Evolutionary conservation across 257 asterid genomes (phyloP).

Genomic region (Solanum sparsipilum): DNA sequence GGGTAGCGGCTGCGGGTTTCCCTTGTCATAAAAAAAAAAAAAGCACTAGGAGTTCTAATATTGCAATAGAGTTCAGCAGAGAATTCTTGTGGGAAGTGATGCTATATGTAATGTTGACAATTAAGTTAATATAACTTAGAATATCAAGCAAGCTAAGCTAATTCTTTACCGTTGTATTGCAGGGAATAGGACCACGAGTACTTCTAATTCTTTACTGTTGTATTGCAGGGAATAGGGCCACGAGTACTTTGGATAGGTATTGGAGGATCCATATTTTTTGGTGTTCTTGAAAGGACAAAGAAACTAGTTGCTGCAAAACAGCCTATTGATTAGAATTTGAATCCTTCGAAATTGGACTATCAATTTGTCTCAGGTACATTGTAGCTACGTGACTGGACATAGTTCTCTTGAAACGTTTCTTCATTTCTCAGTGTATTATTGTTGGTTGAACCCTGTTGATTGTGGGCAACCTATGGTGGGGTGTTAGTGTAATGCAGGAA

Average conservation of each 20-base stretch:
- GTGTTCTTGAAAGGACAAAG: conserved; percentile 54
- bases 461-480: not conserved
- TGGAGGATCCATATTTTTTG: conserved; percentile 59
- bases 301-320: conserved; percentile 25
- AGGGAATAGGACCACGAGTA: conserved; percentile 59
- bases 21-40: not conserved
- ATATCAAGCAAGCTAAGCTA: not conserved
- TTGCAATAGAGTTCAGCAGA: not conserved
- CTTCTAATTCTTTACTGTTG: not conserved
- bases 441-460: not conserved
- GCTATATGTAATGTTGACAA: not conserved
- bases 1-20: too few relatives aligned
- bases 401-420: not conserved
- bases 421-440: not conserved
- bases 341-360: conserved; percentile 2
- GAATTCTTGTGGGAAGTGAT: not conserved
- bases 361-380: not conserved
- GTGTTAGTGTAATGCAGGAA: not conserved
- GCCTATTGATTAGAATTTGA: conserved; percentile 8
- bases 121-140: not conserved
- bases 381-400: not conserved
- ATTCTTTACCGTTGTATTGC: conserved; percentile 1
- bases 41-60: not conserved
- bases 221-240: conserved; percentile 52
- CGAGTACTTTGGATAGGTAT: conserved; percentile 65